phyloP scores from a whole-genome alignment of 805 yeast genomes.

The Hanseniaspora clermontiae region DNA sequence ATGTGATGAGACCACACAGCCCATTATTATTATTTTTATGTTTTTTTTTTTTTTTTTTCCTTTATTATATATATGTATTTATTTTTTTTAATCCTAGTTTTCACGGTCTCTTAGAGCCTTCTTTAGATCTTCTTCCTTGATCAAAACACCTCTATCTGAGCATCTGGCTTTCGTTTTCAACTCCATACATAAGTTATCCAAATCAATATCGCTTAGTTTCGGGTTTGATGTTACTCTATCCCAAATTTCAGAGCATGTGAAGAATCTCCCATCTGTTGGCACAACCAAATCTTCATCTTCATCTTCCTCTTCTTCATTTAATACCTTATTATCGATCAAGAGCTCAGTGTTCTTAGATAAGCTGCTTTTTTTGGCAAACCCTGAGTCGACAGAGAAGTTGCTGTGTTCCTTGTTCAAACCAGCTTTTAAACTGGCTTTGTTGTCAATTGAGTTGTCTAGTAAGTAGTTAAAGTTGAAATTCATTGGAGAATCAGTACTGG shows the following conservation, averaged over 20 bases:
- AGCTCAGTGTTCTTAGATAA: constrained; percentile 19
- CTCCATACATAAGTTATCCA: constrained; percentile 85
- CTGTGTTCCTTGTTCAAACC: background rate
- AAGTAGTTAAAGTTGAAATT: background rate
- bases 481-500: background rate
- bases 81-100: background rate
- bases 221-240: constrained; percentile 92
- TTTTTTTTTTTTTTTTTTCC: background rate
- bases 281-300: constrained; percentile 45
- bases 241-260: constrained; percentile 89
- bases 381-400: background rate
- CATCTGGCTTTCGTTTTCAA: constrained; percentile 88
- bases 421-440: constrained; percentile 14
- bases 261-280: constrained; percentile 43
- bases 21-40: too few species aligned
- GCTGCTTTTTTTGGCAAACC: constrained; percentile 19
- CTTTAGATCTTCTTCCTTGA: constrained; percentile 69
- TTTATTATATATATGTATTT: background rate
- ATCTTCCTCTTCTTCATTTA: constrained; percentile 1
- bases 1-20: background rate
- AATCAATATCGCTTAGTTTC: constrained; percentile 80
- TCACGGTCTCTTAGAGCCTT: constrained; percentile 25
- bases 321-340: background rate
- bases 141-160: constrained; percentile 82
- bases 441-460: constrained; percentile 15